Evolutionary conservation across 2,329 filamentous ascomycete species (phyloP).

Genomic region (Trichoderma citrinoviride): DNA sequence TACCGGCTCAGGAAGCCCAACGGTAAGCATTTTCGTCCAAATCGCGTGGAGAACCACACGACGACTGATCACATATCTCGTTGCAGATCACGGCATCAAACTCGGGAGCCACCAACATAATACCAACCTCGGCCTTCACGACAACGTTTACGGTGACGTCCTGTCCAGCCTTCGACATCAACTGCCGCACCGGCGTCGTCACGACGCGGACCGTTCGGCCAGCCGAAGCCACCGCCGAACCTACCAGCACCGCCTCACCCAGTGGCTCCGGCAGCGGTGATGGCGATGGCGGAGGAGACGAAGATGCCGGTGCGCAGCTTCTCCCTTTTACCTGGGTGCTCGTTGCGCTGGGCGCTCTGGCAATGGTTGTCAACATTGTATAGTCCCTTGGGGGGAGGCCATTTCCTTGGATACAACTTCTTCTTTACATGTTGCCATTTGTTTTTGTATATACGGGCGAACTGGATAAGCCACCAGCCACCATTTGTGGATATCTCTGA

Average conservation of each 20-base stretch:
- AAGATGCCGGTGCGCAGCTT: conserved; percentile 21
- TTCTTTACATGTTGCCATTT: background rate
- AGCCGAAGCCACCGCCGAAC: conserved; percentile 1
- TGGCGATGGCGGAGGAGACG: conserved; percentile 6
- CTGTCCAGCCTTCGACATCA: conserved; percentile 27
- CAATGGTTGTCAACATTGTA: conserved; percentile 12
- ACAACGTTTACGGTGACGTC: conserved; percentile 31
- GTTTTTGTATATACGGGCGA: too few species aligned
- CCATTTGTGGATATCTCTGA: too few species aligned
- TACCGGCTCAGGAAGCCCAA: background rate
- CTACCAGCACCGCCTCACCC: background rate
- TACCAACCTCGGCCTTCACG: conserved; percentile 26
- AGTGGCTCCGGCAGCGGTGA: background rate
- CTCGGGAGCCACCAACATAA: conserved; percentile 5
- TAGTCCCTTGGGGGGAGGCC: background rate
- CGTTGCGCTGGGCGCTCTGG: background rate
- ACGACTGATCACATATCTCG: background rate
- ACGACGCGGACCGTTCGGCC: conserved; percentile 27
- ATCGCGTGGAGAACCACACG: too few species aligned
- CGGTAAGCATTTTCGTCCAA: background rate
- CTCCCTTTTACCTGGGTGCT: conserved; percentile 12
- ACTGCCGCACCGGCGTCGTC: conserved; percentile 27
- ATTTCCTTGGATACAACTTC: background rate
- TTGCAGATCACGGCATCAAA: conserved; percentile 22
- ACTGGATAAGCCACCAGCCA: too few species aligned